These are phyloP conservation scores for Botryotinia globosa DNA, from an alignment of 2,329 filamentous ascomycete genomes.

Conservation along the genomic window DNA sequence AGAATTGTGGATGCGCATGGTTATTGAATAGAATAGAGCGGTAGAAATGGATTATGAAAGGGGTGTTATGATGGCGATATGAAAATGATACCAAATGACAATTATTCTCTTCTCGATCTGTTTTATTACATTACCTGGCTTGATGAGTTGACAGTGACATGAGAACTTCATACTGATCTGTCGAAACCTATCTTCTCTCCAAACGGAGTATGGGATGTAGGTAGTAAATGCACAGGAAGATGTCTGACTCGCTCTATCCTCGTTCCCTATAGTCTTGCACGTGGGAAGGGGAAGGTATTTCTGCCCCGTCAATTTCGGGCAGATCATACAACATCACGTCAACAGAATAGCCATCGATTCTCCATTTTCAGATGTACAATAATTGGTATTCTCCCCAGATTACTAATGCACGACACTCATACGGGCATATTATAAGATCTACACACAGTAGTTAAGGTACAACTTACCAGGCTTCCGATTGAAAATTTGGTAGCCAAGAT, in stretches of 20 bases:
- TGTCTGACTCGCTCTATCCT: neutral
- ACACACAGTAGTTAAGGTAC: neutral
- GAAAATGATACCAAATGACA: constrained; percentile 13
- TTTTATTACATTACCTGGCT: neutral
- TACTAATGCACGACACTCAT: neutral
- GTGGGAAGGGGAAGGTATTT: neutral
- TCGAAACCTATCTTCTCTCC: neutral
- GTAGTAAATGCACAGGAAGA: no score
- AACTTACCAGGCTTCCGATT: neutral
- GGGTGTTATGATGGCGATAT: neutral
- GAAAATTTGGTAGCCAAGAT: neutral
- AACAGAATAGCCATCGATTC: neutral
- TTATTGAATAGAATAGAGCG: neutral
- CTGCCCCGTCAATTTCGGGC: neutral
- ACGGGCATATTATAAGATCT: neutral
- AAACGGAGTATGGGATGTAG: neutral
- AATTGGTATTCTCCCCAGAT: neutral
- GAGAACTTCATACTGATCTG: neutral
- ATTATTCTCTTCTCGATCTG: neutral
- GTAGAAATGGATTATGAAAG: neutral
- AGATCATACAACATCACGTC: neutral
- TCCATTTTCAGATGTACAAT: neutral
- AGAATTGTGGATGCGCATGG: constrained; percentile 10
- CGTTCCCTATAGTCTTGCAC: neutral
- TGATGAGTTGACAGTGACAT: neutral